Percentiles rank a stretch among this genome's conserved stretches.
These are phyloP conservation scores for Fomitopsis palustris DNA, from an alignment of 1,284 basidiomycete species.

Conservation along the genomic window DNA sequence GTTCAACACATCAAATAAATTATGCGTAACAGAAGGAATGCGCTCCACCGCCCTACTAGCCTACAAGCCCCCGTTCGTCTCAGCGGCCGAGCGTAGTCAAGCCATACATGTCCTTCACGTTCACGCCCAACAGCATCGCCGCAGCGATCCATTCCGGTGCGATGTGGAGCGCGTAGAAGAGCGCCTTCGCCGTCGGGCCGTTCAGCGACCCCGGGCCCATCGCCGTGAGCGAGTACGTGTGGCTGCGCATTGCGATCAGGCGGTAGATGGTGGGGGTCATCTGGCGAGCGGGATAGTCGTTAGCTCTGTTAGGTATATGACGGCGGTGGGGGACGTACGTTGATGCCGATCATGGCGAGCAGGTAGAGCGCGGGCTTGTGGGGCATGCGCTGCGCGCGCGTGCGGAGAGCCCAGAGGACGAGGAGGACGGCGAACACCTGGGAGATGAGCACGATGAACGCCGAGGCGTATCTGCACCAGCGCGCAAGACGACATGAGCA, in stretches of 20 bases:
- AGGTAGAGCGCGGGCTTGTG: constrained; percentile 1
- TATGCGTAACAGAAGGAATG: too few species aligned
- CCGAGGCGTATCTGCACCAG: constrained; percentile 11
- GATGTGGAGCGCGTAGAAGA: constrained; percentile 43
- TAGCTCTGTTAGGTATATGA: too few species aligned
- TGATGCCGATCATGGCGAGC: neutral
- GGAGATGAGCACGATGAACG: constrained; percentile 6
- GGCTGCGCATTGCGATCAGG: constrained; percentile 35
- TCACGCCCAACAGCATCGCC: constrained; percentile 29
- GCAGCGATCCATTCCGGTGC: constrained; percentile 39
- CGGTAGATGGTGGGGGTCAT: constrained; percentile 35
- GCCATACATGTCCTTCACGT: constrained; percentile 30
- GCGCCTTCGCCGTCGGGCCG: constrained; percentile 31
- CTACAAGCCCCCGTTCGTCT: neutral
- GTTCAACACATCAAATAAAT: too few species aligned
- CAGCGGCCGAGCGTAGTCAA: neutral
- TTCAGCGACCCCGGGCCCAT: constrained; percentile 33
- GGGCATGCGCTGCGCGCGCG: neutral
- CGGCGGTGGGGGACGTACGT: neutral
- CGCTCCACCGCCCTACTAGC: neutral
- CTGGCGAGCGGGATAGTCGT: constrained; percentile 3
- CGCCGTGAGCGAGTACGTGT: constrained; percentile 31
- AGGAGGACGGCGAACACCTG: constrained; percentile 8
- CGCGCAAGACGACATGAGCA: neutral
- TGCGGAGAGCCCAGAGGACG: neutral